Evolutionary conservation across 768 basidiomycete species (phyloP).

Genomic region (Lentinula sp.): DNA sequence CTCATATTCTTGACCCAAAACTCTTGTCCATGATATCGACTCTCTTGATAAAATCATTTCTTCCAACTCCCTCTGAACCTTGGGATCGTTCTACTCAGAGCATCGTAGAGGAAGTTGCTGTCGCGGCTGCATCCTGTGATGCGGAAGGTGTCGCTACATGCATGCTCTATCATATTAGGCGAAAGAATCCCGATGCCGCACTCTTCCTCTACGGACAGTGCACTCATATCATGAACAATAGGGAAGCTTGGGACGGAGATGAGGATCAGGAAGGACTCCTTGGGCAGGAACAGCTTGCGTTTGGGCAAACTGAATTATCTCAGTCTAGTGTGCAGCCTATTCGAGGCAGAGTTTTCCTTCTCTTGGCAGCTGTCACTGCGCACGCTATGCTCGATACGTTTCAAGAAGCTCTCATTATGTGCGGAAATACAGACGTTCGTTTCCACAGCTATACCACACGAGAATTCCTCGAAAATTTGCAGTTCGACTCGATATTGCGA

Average conservation of each 20-base stretch:
- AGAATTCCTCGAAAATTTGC: slow-evolving; percentile 33
- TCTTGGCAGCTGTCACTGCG: slow-evolving; percentile 55
- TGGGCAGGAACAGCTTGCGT: slow-evolving; percentile 19
- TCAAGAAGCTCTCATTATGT: slow-evolving; percentile 41
- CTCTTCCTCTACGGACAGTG: slow-evolving; percentile 39
- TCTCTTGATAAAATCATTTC: slow-evolving; percentile 22
- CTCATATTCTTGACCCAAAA: slow-evolving; percentile 36
- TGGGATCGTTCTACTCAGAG: slow-evolving; percentile 23
- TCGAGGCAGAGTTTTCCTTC: slow-evolving; percentile 30
- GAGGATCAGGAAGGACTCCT: slow-evolving; percentile 6
- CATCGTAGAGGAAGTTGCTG: slow-evolving; percentile 39
- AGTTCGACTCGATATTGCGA: slow-evolving; percentile 24
- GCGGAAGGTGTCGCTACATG: slow-evolving; percentile 43
- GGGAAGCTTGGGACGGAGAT: slow-evolving; percentile 17
- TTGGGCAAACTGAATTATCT: slow-evolving; percentile 15
- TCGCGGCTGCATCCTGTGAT: slow-evolving; percentile 38
- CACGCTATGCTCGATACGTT: slow-evolving; percentile 57
- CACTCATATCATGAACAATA: slow-evolving; percentile 17
- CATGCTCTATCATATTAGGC: slow-evolving; percentile 39
- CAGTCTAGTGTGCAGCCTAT: slow-evolving; percentile 8
- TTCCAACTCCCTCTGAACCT: slow-evolving; percentile 10
- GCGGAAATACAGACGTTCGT: slow-evolving; percentile 29
- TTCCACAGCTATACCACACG: slow-evolving; percentile 27
- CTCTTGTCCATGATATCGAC: slow-evolving; percentile 34
- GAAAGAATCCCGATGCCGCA: slow-evolving; percentile 32